Base-by-base conservation (phyloP, 2,329 filamentous ascomycete genomes). In the Fonsecaea monophora region DNA sequence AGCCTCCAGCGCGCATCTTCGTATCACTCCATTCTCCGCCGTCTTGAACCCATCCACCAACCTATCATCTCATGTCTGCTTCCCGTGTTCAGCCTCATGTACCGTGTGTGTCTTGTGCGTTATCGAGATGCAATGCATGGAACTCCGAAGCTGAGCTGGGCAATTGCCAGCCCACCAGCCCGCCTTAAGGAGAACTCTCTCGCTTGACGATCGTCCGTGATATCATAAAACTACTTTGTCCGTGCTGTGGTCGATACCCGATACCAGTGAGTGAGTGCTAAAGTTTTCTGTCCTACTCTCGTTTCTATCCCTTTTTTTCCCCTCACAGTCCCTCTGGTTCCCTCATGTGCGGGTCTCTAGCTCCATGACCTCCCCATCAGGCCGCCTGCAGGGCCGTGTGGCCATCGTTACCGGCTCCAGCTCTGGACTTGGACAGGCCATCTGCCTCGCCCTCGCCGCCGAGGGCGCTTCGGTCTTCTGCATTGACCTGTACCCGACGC, bases 381-480 rank as follows among this genome's bases (percentile, higher is more conserved):
- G 62, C 30, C 68, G 68, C 3, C 67, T 73, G 6, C 32, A 69
- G 37, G 90, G 90, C 12, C 85, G 86, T 53, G 89, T 94, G 0
- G 91, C 89, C 25, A 87, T 94, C 34, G 83, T 94, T n/a, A 92
- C 90, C 0, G 91, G 91, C 34, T 90, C 91, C 2, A 92, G 90
- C 2, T 92, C 90, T 1, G 91, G 91, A 1, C 93, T 94, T 64
- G 91, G 91, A 15, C 90, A 90, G 5, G 91, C 91, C 0, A 89
- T 92, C 4, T 89, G 90, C 18, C 80, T 82, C 7, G 89, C 89
- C 7, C 83, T 94, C 6, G 89, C 89, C 0, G 82, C 82, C 65
- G 88, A 92, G 78, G 91, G 91, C 15, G 90, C 89, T 21, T 85
- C 91, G 68, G 48, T 45, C 35, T 71, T 42, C 73, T 73, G 61